These are phyloP conservation scores for Thelonectria olida DNA, from an alignment of 2,329 filamentous ascomycete genomes.

Conservation along the genomic window DNA sequence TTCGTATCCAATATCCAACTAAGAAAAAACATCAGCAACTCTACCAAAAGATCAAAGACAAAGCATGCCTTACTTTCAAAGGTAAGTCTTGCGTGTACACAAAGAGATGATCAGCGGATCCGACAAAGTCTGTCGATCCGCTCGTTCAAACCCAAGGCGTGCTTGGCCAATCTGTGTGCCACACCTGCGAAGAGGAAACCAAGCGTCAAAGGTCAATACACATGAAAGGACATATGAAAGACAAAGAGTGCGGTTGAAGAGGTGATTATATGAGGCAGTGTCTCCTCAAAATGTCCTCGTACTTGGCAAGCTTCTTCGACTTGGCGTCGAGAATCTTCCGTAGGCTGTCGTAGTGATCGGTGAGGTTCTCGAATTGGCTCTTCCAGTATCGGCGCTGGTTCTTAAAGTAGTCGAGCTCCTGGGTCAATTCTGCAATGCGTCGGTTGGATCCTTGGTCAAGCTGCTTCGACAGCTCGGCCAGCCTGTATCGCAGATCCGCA, in stretches of 20 bases:
- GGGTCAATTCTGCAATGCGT: conserved; percentile 44
- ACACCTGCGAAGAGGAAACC: background rate
- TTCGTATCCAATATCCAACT: background rate
- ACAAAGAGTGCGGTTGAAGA: background rate
- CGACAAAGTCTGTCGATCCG: background rate
- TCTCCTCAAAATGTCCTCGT: conserved; percentile 47
- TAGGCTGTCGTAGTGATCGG: conserved; percentile 41
- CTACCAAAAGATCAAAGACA: background rate
- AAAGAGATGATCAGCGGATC: background rate
- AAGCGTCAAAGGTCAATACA: background rate
- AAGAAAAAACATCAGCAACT: background rate
- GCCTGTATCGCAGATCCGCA: conserved; percentile 43
- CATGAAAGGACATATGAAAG: background rate
- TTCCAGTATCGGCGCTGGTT: conserved; percentile 45
- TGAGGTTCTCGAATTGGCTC: conserved; percentile 40
- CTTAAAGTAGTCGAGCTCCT: conserved; percentile 48
- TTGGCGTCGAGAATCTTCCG: conserved; percentile 42
- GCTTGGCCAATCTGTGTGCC: no score
- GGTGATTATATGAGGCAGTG: conserved; percentile 39
- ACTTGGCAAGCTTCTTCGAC: conserved; percentile 44
- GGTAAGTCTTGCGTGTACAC: background rate
- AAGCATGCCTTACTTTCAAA: background rate
- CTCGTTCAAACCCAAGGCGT: no score
- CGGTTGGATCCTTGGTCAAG: conserved; percentile 43
- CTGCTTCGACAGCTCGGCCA: conserved; percentile 48